Evolutionary conservation across 768 basidiomycete species (phyloP), one percentile per base, ranked within the genome.

Genomic region (Scleroderma bovista): DNA sequence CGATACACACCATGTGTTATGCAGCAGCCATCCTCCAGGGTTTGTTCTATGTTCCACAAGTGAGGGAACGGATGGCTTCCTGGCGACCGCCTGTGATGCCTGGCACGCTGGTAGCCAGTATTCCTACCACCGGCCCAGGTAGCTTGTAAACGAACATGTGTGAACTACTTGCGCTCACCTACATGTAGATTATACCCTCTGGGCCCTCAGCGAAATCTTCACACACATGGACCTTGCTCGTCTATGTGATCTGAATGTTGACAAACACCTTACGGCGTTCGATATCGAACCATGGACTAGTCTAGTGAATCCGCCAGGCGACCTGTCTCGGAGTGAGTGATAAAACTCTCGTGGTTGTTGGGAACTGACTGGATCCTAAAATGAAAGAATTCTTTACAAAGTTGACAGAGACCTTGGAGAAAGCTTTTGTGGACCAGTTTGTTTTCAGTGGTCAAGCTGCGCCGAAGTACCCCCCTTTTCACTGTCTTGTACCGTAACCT

Each of bases 21-120:
- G 82, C 83, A 20, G 78, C 82, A 1, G 66, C 87, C 59, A 75
- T 88, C 46, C 49, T 69, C 53, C 55, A 61, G 29, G 80, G 78
- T 0, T 57, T 90, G 3, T 87, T 78, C 60, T 78, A 76, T 51
- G 74, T 90, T 5, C 88, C 88, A 2, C 87, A 89, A 73, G 76
- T 89, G 39, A 74, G 84, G 22, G 57, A 67, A 41, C 65, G 64
- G 4, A 61, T 74, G 44, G 64, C 75, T 2, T 53, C 51, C 12
- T 77, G 73, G 72, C 57, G 69, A 32, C 67, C 69, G 31, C 49
- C 55, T 7, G 46, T 61, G 2, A 50, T 57, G 2, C 34, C 50
- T 22, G 52, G 54, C 16, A 52, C 50, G 19, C 48, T 53, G 16
- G 64, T 64, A 15, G 51, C 51, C 4, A 46, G 44, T 20, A 62